These are phyloP conservation scores for Trichoderma simmonsii DNA, from an alignment of 2,329 filamentous ascomycete species.

Conservation along the genomic window DNA sequence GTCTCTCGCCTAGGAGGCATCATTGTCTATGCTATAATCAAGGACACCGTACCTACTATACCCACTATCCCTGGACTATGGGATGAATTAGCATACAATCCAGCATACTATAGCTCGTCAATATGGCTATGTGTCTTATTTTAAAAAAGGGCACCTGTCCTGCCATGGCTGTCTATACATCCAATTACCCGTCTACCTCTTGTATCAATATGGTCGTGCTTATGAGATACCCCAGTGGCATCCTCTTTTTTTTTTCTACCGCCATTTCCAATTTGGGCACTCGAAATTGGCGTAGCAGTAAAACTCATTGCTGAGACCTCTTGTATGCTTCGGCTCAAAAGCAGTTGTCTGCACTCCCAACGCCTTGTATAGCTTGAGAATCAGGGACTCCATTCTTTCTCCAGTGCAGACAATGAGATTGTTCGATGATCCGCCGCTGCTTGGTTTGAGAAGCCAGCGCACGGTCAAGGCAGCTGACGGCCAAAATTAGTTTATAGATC, in stretches of 20 bases:
- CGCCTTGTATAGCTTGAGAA: conserved; percentile 64
- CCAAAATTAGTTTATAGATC: neutral
- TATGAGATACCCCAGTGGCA: neutral
- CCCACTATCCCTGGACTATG: neutral
- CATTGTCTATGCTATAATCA: neutral
- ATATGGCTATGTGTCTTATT: neutral
- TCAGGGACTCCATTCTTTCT: conserved; percentile 66
- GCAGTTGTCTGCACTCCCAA: conserved; percentile 62
- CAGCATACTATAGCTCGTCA: neutral
- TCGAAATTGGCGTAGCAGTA: conserved; percentile 78
- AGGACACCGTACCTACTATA: neutral
- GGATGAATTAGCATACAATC: neutral
- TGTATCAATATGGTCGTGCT: neutral
- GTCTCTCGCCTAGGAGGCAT: conserved; percentile 42
- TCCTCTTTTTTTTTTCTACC: neutral
- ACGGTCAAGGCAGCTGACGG: conserved; percentile 68
- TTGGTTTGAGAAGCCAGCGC: conserved; percentile 62
- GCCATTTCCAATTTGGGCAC: conserved; percentile 50
- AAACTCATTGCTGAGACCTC: conserved; percentile 77
- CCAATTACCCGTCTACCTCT: neutral
- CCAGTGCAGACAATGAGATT: conserved; percentile 70
- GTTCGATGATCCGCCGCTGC: conserved; percentile 20
- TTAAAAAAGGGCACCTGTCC: neutral
- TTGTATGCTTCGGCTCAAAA: conserved; percentile 66
- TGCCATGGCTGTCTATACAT: neutral